These are phyloP conservation scores for Remersonia thermophila DNA, from an alignment of 2,329 filamentous ascomycete species.

Conservation along the genomic window DNA sequence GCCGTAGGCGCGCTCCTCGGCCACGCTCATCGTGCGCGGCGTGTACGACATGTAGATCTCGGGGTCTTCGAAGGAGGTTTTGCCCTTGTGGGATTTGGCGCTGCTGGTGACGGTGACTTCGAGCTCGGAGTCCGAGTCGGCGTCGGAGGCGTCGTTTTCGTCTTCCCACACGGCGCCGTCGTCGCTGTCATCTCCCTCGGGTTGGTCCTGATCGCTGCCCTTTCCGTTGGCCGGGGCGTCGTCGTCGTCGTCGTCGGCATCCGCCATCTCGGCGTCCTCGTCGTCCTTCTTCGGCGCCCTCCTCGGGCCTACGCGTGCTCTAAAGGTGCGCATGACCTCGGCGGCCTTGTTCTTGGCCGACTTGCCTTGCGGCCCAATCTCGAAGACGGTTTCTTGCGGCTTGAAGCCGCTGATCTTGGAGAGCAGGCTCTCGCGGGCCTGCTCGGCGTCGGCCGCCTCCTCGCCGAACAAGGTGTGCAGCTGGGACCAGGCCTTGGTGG, in stretches of 20 bases:
- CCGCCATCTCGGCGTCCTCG: slow-evolving; percentile 20
- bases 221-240: background rate
- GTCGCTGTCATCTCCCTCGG: slow-evolving; percentile 14
- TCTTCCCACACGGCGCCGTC: slow-evolving; percentile 25
- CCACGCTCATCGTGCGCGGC: slow-evolving; percentile 65
- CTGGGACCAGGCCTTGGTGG: slow-evolving; percentile 57
- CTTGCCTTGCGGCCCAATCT: slow-evolving; percentile 61
- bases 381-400: slow-evolving; percentile 91
- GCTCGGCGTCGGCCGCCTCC: slow-evolving; percentile 51
- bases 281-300: slow-evolving; percentile 25
- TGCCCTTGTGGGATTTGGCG: slow-evolving; percentile 39
- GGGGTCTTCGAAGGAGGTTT: slow-evolving; percentile 61
- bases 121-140: slow-evolving; percentile 45
- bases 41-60: slow-evolving; percentile 97
- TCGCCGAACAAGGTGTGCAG: slow-evolving; percentile 72
- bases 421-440: slow-evolving; percentile 73
- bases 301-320: slow-evolving; percentile 54
- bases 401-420: slow-evolving; percentile 79
- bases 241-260: slow-evolving; percentile 15
- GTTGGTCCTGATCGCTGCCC: background rate
- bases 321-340: slow-evolving; percentile 62
- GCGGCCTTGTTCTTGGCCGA: slow-evolving; percentile 50
- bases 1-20: slow-evolving; percentile 85
- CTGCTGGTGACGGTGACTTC: slow-evolving; percentile 60
- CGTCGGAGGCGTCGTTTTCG: slow-evolving; percentile 19